Conservation (phyloP, 1,284 basidiomycete species). For the Cryptococcus neoformans region DNA sequence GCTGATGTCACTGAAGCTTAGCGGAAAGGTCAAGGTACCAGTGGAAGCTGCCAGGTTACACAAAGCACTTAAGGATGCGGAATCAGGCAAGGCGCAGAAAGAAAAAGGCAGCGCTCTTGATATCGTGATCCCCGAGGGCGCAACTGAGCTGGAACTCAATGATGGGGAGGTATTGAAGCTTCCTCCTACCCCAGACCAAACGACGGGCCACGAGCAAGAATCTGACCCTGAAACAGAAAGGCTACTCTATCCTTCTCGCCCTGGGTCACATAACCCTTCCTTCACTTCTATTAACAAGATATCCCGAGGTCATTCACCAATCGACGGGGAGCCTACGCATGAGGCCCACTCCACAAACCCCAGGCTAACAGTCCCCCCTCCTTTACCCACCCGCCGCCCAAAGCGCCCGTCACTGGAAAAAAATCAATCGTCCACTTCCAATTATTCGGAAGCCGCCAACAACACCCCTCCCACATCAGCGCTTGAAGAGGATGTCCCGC, state of each 20-base stretch:
- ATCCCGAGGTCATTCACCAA: too few relatives aligned
- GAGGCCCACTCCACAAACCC: neutral
- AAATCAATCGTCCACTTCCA: constrained; percentile 18
- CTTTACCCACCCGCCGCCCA: constrained; percentile 9
- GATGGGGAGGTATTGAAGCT: constrained; percentile 51
- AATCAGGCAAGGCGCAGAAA: constrained; percentile 53
- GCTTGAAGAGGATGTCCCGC: neutral
- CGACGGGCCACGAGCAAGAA: constrained; percentile 42
- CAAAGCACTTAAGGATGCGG: constrained; percentile 53
- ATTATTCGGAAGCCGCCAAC: constrained; percentile 15
- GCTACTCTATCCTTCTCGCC: constrained; percentile 12
- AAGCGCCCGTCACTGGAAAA: constrained; percentile 11
- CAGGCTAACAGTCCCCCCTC: constrained; percentile 2
- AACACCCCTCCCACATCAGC: neutral
- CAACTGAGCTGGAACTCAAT: constrained; percentile 19
- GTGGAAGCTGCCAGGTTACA: constrained; percentile 49
- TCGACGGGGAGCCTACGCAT: neutral
- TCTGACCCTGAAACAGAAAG: constrained; percentile 39
- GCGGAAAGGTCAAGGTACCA: constrained; percentile 51
- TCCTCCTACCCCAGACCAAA: constrained; percentile 50
- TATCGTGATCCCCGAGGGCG: constrained; percentile 27
- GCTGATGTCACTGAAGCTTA: constrained; percentile 27
- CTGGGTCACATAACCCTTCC: constrained; percentile 11
- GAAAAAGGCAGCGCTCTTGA: constrained; percentile 42
- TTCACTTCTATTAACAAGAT: neutral